Evolutionary conservation across 148 eudicot genomes (phyloP), one percentile per base, ranked within the genome.

Genomic region (Rheum nobile): DNA sequence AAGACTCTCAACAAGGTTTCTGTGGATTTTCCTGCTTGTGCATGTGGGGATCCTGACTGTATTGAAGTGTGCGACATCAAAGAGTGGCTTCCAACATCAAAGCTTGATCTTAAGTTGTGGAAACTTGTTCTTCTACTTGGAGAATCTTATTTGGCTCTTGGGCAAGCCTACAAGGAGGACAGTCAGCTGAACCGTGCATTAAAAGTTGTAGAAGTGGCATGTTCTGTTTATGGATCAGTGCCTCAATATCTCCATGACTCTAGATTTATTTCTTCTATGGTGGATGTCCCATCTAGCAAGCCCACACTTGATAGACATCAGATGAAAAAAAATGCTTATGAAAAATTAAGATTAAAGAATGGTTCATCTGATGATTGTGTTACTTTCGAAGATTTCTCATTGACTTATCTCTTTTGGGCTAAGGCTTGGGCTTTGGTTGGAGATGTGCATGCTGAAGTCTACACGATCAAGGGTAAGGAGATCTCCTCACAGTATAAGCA

Each of bases 1-100:
- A 65, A 65, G 3, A 65, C 70, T 31, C 1, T 65, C 6, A 32
- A 65, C 38, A 65, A 17, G 39, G 11, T 24, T 55, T 24, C 70
- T 31, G 17, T 65, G 39, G 41, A 65, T 65, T 86, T 89, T 71
- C 83, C 96, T 80, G 79, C 87, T 67, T 95, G 99, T 84, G 92
- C 99, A 42, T 95, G 99, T 84, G 99, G 97, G n/a, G 97, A 95
- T 74, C 39, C 88, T 71, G 96, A 91, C 75, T 95, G 99, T 77
- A 90, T 95, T 80, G 99, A 95, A 80, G 88, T 88, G 71, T 95
- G 96, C 79, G 97, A 95, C 75, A 91, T 95, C 74, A 73, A 91
- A 75, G 88, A 91, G 75, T 95, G 99, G 99, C 93, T 91, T 77
- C 96, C 99, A 6, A 90, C 89, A 39, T 84, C 88, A 68, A 90